Evolutionary conservation across 2,329 filamentous ascomycete species (phyloP).

Genomic region (Botryotinia narcissicola): DNA sequence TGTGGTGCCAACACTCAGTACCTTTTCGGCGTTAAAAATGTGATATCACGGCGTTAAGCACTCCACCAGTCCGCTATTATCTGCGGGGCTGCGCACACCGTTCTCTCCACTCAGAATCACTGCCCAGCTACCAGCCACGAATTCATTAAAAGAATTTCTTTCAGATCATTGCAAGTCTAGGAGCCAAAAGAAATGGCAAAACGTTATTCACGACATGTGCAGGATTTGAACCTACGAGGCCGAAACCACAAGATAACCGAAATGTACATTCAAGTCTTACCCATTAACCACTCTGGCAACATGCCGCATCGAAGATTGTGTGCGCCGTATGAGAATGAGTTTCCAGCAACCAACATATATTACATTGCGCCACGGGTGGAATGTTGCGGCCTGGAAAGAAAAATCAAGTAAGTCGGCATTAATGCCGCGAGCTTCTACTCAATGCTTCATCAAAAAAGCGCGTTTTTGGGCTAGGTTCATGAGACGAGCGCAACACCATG

Average conservation of each 20-base stretch:
- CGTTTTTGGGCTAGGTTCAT: too few species aligned
- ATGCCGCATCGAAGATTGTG: not conserved
- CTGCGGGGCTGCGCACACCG: not conserved
- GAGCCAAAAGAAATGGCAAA: not conserved
- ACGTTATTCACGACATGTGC: conserved; percentile 2
- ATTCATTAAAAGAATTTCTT: not conserved
- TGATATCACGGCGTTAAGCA: not conserved
- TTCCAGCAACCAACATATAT: too few species aligned
- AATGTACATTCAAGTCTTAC: conserved; percentile 21
- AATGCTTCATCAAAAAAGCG: too few species aligned
- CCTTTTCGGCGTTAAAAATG: not conserved
- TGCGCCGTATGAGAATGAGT: fast-evolving
- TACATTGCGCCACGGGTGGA: too few species aligned
- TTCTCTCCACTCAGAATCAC: not conserved
- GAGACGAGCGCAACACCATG: too few species aligned
- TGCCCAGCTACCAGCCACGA: not conserved
- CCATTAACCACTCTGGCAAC: conserved; percentile 23
- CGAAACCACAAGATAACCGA: conserved; percentile 23
- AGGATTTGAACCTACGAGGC: conserved; percentile 23
- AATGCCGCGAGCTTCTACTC: too few species aligned
- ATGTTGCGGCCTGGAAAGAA: too few species aligned
- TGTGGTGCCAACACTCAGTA: not conserved
- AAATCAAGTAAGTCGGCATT: too few species aligned
- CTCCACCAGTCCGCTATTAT: not conserved
- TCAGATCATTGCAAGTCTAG: not conserved